Evolutionary conservation across 345 rosid species (phyloP).

Genomic region (Bruguiera sexangula): DNA sequence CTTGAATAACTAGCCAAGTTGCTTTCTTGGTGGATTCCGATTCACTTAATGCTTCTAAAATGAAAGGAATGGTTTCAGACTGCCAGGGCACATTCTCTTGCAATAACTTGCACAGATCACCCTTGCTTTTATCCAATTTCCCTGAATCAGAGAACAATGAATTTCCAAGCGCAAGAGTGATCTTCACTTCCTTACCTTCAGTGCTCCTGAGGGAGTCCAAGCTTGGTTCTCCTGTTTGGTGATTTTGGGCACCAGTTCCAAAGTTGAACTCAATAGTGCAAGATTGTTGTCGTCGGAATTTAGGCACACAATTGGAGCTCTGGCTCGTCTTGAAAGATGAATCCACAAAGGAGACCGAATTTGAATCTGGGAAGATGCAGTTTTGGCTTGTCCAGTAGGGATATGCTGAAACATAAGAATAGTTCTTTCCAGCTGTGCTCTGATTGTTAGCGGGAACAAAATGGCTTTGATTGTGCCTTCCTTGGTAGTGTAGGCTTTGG

Average conservation of each 20-base stretch:
- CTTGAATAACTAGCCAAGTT: conserved; percentile 59
- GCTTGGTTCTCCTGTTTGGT: conserved; percentile 39
- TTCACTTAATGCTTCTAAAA: conserved; percentile 43
- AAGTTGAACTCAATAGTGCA: conserved; percentile 64
- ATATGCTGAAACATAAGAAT: conserved; percentile 34
- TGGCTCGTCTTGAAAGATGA: conserved; percentile 36
- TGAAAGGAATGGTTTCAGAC: conserved; percentile 45
- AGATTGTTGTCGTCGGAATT: conserved; percentile 63
- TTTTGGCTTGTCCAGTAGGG: conserved; percentile 51
- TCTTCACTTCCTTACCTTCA: conserved; percentile 59
- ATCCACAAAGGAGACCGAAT: conserved; percentile 42
- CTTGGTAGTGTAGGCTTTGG: conserved; percentile 49
- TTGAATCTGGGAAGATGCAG: conserved; percentile 44
- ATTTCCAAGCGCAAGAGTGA: conserved; percentile 75
- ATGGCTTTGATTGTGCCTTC: conserved; percentile 21
- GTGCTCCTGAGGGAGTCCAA: conserved; percentile 59
- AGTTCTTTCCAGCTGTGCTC: conserved; percentile 28
- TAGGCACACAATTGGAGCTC: conserved; percentile 45
- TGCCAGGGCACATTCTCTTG: conserved; percentile 78
- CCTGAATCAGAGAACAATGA: conserved; percentile 37
- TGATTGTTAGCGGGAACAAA: conserved; percentile 21
- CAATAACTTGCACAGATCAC: conserved; percentile 38
- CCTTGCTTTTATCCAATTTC: conserved; percentile 28
- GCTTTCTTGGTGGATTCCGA: conserved; percentile 33
- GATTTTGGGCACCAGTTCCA: conserved; percentile 31